phyloP scores from a whole-genome alignment of 2,329 filamentous ascomycete genomes.

The Fusarium drepaniforme region DNA sequence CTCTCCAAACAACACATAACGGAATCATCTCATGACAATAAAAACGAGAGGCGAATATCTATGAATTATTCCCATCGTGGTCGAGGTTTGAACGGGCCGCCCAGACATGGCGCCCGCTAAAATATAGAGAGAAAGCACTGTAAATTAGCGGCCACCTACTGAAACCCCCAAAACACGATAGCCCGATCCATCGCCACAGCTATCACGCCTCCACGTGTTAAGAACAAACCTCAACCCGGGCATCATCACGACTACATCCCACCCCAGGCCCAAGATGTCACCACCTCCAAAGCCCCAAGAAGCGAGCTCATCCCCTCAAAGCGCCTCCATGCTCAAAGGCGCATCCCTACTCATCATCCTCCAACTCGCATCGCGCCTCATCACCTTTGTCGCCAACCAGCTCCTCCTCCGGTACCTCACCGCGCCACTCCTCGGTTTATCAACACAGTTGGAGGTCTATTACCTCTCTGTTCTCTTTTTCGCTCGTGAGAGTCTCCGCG shows the following conservation, averaged over 20 bases:
- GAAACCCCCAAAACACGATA: conserved; percentile 14
- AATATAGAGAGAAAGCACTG: not conserved
- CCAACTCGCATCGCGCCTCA: conserved; percentile 85
- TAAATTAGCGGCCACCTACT: conserved; percentile 2
- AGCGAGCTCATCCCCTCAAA: not conserved
- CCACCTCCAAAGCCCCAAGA: not conserved
- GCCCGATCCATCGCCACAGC: not conserved
- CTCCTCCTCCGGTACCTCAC: conserved; percentile 89
- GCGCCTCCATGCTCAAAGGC: conserved; percentile 68
- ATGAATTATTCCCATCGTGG: not conserved
- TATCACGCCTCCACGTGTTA: conserved; percentile 25
- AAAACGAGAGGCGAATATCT: not conserved
- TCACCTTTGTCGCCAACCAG: conserved; percentile 95
- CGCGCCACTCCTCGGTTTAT: conserved; percentile 84
- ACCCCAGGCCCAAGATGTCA: conserved; percentile 6
- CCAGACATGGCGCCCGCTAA: not conserved
- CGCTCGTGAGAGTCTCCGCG: conserved; percentile 87
- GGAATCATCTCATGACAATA: not conserved
- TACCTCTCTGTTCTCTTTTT: conserved; percentile 96
- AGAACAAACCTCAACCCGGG: not conserved
- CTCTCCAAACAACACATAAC: too few species aligned
- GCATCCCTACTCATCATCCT: conserved; percentile 89
- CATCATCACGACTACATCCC: not conserved
- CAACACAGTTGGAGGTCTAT: conserved; percentile 92
- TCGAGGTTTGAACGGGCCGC: not conserved